Percentiles rank a stretch among this genome's conserved stretches.
Evolutionary conservation across 176 grass and related monocot genomes (phyloP).

Genomic region (Cenchrus purpureus): DNA sequence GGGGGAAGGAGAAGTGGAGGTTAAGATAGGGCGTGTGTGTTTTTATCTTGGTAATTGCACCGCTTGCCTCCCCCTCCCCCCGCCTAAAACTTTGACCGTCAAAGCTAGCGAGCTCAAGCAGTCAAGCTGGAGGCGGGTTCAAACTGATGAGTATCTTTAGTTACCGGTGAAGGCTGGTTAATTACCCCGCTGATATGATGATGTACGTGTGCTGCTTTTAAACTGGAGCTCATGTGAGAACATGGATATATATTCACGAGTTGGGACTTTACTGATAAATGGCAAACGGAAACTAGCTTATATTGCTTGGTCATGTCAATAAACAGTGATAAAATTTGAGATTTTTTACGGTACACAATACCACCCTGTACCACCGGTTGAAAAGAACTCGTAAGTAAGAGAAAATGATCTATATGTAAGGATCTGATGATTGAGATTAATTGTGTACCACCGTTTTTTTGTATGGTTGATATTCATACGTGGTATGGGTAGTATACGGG

Average conservation of each 20-base stretch:
- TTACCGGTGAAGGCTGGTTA: background rate
- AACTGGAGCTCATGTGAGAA: background rate
- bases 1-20: conserved; percentile 50
- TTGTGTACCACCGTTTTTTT: too few relatives aligned
- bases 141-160: conserved; percentile 30
- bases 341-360: too few relatives aligned
- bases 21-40: conserved; percentile 61
- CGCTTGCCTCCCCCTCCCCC: conserved; percentile 37
- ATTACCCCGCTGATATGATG: background rate
- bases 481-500: too few relatives aligned
- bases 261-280: background rate
- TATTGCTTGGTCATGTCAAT: too few relatives aligned
- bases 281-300: too few relatives aligned
- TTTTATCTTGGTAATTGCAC: conserved; percentile 74
- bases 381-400: too few relatives aligned
- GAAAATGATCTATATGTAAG: too few relatives aligned
- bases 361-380: too few relatives aligned
- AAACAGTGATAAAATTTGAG: too few relatives aligned
- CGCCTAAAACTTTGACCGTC: conserved; percentile 82
- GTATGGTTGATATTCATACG: too few relatives aligned
- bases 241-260: background rate
- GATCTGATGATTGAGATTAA: too few relatives aligned
- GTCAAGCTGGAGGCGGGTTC: background rate
- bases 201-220: background rate
- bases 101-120: conserved; percentile 35